Conservation (phyloP, 1,284 basidiomycete species). For the Afroboletus lepidellus region DNA sequence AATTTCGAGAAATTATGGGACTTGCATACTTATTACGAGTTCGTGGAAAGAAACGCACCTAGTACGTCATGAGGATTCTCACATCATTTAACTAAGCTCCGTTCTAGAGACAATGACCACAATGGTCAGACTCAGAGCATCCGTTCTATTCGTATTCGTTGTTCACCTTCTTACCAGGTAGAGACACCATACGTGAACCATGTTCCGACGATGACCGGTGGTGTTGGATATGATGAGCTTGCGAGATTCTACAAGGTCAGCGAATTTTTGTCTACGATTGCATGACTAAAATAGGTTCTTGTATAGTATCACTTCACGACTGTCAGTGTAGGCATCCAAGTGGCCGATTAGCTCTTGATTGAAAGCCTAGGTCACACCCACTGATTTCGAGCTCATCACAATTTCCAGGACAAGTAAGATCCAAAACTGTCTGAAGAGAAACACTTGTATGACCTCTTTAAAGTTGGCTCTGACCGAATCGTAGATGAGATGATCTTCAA, state of each 20-base stretch:
- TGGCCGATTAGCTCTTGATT: constrained; percentile 3
- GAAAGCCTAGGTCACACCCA: constrained; percentile 39
- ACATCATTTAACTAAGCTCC: not conserved
- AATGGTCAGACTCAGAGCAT: constrained; percentile 33
- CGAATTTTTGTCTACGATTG: not conserved
- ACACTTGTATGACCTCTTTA: constrained; percentile 1
- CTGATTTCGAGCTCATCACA: constrained; percentile 42
- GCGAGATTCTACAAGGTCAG: constrained; percentile 46
- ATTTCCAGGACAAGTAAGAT: constrained; percentile 43
- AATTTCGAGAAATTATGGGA: constrained; percentile 46
- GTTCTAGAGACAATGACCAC: constrained; percentile 43
- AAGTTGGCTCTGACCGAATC: constrained; percentile 47
- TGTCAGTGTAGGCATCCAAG: constrained; percentile 18
- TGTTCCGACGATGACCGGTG: constrained; percentile 47
- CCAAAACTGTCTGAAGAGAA: not conserved
- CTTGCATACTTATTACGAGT: constrained; percentile 46
- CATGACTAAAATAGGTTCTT: not conserved
- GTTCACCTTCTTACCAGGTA: constrained; percentile 32
- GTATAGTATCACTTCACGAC: constrained; percentile 43
- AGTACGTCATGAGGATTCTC: constrained; percentile 30
- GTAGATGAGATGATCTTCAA: constrained; percentile 50
- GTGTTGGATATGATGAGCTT: constrained; percentile 41
- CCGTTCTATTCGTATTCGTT: not conserved
- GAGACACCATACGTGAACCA: constrained; percentile 50
- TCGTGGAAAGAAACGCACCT: constrained; percentile 39